phyloP scores from a whole-genome alignment of 306 rosid species.

The Hippophae rhamnoides region DNA sequence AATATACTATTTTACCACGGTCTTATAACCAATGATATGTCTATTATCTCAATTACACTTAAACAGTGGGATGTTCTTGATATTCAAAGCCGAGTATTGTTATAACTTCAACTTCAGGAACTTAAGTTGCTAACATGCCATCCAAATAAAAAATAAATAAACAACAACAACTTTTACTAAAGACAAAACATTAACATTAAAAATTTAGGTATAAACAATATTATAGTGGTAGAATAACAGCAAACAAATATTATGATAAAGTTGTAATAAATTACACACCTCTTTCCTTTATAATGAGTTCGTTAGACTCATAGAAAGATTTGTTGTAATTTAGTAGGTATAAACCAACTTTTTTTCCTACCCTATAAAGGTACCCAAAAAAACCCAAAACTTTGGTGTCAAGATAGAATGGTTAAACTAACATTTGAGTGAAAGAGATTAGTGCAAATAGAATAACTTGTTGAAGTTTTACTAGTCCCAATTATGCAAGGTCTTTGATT shows the following conservation, averaged over 20 bases:
- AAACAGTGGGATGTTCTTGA: too few species aligned
- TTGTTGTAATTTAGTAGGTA: constrained; percentile 88
- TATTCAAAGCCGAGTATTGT: too few species aligned
- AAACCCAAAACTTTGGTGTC: constrained; percentile 3
- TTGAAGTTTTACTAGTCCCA: constrained; percentile 57
- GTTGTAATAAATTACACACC: constrained; percentile 21
- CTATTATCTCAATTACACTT: too few species aligned
- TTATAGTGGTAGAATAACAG: not conserved
- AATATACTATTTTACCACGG: too few species aligned
- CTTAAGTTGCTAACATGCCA: not conserved
- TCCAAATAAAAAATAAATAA: not conserved
- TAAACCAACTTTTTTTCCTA: constrained; percentile 87
- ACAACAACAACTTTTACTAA: not conserved
- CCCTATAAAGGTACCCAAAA: constrained; percentile 43
- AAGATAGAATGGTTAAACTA: constrained; percentile 13
- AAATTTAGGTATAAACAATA: constrained; percentile 11
- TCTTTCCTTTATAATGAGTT: constrained; percentile 73
- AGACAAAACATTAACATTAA: constrained; percentile 9
- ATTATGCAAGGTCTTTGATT: too few species aligned
- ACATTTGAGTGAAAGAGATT: constrained; percentile 16
- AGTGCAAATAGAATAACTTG: constrained; percentile 47
- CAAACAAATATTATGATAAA: not conserved
- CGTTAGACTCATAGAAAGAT: constrained; percentile 86
- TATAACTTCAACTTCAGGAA: too few species aligned
- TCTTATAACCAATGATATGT: too few species aligned